Evolutionary conservation across 75 land plant genomes (phyloP).

Genomic region (Selaginella tamariscina): DNA sequence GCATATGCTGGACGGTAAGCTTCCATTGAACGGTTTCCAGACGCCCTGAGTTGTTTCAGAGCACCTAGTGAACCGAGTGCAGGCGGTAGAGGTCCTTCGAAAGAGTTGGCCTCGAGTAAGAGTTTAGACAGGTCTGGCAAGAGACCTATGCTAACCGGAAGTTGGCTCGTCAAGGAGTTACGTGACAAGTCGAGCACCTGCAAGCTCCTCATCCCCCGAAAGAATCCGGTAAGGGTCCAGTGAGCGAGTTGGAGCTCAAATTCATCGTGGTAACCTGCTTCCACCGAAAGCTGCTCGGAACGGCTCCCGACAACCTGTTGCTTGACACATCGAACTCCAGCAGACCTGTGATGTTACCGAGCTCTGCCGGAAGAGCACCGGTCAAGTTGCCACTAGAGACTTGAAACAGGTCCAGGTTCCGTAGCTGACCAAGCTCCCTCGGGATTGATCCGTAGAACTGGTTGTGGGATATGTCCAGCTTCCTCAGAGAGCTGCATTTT

Average conservation of each 20-base stretch:
- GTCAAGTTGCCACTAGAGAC: slow-evolving; percentile 39
- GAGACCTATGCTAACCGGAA: background rate
- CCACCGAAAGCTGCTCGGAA: background rate
- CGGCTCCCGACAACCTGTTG: background rate
- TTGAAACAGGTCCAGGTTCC: slow-evolving; percentile 47
- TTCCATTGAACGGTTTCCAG: background rate
- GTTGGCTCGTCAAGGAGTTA: background rate
- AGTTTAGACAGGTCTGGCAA: background rate
- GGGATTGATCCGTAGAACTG: slow-evolving; percentile 65
- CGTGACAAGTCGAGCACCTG: background rate
- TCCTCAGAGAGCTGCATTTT: slow-evolving; percentile 18
- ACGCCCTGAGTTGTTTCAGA: background rate
- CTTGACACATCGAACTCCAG: slow-evolving; percentile 31
- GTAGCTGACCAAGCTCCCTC: slow-evolving; percentile 45
- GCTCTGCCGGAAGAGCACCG: slow-evolving; percentile 35
- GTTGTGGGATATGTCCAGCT: slow-evolving; percentile 65
- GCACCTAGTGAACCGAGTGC: background rate
- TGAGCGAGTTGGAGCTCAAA: background rate
- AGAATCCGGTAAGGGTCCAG: background rate
- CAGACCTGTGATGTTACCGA: slow-evolving; percentile 30
- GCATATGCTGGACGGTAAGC: background rate
- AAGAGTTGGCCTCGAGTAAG: background rate
- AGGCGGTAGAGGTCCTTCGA: background rate
- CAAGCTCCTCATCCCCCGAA: background rate
- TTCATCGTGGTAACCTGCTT: background rate